phyloP scores from a whole-genome alignment of 805 yeast species.

The Lachancea waltii region DNA sequence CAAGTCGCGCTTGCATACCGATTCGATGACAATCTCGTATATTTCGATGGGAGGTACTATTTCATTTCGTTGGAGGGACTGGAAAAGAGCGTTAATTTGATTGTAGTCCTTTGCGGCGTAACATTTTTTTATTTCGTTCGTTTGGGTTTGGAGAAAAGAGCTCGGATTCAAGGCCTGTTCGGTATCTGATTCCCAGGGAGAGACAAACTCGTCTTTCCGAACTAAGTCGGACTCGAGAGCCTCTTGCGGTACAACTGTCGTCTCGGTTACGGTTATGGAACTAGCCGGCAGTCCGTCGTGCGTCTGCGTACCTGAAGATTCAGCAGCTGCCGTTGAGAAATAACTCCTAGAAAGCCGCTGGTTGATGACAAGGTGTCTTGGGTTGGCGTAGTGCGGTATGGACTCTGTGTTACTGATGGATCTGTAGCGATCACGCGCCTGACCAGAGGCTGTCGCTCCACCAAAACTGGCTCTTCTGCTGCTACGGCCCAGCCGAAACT shows the following conservation, averaged over 20 bases:
- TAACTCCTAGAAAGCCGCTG: conserved; percentile 17
- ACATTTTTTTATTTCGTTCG: conserved; percentile 28
- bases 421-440: conserved; percentile 1
- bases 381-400: conserved; percentile 10
- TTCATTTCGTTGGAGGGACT: conserved; percentile 37
- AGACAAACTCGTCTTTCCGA: not conserved
- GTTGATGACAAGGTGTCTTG: conserved; percentile 15
- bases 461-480: conserved; percentile 7
- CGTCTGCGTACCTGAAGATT: not conserved
- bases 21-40: conserved; percentile 49
- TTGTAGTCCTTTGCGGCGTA: conserved; percentile 27
- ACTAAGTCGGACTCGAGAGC: not conserved
- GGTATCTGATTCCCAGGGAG: conserved; percentile 29
- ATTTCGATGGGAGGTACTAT: conserved; percentile 45
- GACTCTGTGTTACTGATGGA: conserved; percentile 1
- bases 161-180: conserved; percentile 28
- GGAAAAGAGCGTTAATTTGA: conserved; percentile 35
- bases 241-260: not conserved
- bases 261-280: not conserved
- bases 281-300: not conserved
- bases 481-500: not conserved
- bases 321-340: conserved; percentile 14
- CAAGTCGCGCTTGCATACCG: conserved; percentile 46
- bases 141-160: conserved; percentile 30
- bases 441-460: conserved; percentile 1